These are phyloP conservation scores for Apiotrichum sp. DNA, from an alignment of 1,284 basidiomycete species.

Conservation along the genomic window DNA sequence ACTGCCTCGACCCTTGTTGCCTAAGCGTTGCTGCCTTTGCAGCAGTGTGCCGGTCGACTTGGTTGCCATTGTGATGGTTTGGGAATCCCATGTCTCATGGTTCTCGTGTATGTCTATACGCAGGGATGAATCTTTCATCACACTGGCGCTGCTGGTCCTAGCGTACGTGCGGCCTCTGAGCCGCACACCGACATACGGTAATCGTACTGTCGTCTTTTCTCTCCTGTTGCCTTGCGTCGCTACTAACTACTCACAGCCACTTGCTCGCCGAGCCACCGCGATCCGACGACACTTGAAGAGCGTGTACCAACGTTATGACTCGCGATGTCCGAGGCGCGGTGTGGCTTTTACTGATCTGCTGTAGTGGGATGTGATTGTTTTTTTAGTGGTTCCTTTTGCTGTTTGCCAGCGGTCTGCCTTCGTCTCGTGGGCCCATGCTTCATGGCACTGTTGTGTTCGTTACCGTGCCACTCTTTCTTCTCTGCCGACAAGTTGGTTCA, in stretches of 20 bases:
- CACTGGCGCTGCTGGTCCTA: conserved; percentile 5
- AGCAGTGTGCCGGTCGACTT: not conserved
- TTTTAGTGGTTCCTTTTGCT: too few species aligned
- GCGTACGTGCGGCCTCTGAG: conserved; percentile 5
- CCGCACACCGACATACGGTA: conserved; percentile 6
- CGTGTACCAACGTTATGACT: not conserved
- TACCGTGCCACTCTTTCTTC: too few species aligned
- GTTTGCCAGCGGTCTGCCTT: too few species aligned
- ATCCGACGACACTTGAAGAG: conserved; percentile 2
- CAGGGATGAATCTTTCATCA: conserved; percentile 9
- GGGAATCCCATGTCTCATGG: not conserved
- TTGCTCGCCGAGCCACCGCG: not conserved
- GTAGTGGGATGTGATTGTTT: too few species aligned
- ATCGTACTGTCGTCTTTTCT: not conserved
- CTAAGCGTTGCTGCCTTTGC: conserved; percentile 27
- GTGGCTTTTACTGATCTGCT: not conserved
- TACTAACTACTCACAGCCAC: conserved; percentile 6
- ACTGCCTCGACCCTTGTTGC: conserved; percentile 64
- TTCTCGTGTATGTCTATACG: conserved; percentile 6
- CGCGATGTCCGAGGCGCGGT: not conserved
- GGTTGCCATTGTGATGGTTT: not conserved
- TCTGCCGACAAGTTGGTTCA: too few species aligned
- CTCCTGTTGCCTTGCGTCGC: not conserved
- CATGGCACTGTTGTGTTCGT: too few species aligned
- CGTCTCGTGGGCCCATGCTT: too few species aligned